These are phyloP conservation scores for Melocanna baccifera DNA, from an alignment of 176 grass and related monocot genomes.

Conservation along the genomic window DNA sequence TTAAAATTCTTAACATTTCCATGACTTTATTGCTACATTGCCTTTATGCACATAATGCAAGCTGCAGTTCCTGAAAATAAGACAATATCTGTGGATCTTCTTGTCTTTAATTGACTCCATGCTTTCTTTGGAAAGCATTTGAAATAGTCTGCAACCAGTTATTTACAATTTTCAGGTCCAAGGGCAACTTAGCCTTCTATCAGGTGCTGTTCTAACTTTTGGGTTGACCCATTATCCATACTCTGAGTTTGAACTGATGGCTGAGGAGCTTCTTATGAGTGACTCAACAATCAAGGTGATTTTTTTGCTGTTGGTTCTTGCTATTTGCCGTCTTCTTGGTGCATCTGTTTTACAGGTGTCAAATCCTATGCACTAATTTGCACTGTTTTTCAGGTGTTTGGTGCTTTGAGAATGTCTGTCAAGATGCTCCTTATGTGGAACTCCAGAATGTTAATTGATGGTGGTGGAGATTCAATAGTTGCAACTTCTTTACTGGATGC, in stretches of 20 bases:
- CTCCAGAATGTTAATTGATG: constrained; percentile 90
- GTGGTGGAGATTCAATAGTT: constrained; percentile 84
- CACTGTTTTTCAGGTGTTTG: constrained; percentile 66
- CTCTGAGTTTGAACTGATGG: constrained; percentile 97
- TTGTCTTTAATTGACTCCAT: not conserved
- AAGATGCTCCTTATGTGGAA: constrained; percentile 99
- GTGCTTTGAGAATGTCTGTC: constrained; percentile 95
- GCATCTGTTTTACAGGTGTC: constrained; percentile 12
- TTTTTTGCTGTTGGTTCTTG: constrained; percentile 28
- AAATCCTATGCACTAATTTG: constrained; percentile 8
- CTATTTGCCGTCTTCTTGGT: constrained; percentile 2
- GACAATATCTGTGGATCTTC: not conserved
- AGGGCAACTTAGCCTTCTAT: constrained; percentile 87
- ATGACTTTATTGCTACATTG: not conserved
- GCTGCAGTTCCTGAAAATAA: constrained; percentile 19
- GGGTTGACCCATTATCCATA: constrained; percentile 91
- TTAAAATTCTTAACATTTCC: constrained; percentile 12
- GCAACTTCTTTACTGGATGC: constrained; percentile 91
- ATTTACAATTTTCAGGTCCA: constrained; percentile 76
- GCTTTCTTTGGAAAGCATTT: constrained; percentile 14
- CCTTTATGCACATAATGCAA: not conserved
- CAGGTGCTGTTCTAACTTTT: constrained; percentile 80
- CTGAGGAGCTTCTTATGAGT: constrained; percentile 99
- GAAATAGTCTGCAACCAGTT: constrained; percentile 9
- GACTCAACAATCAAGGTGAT: constrained; percentile 93